Evolutionary conservation across 257 asterid species (phyloP).

Genomic region (Fraxinus anomala): DNA sequence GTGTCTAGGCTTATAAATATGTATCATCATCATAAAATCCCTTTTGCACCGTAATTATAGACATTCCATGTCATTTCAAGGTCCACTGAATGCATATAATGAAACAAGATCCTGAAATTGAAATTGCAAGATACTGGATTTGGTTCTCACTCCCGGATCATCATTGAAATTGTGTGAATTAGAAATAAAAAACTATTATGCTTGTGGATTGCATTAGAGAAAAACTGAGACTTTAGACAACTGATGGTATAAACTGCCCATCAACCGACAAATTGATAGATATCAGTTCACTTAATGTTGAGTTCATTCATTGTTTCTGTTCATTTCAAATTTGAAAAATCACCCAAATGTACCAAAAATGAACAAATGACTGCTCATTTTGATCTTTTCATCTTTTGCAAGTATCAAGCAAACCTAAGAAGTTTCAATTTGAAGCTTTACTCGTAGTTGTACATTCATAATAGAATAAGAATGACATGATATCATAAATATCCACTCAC

Average conservation of each 20-base stretch:
- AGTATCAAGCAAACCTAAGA: background rate
- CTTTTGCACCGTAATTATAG: background rate
- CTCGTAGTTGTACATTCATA: background rate
- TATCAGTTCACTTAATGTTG: background rate
- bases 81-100: background rate
- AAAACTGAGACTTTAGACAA: background rate
- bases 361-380: background rate
- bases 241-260: background rate
- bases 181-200: background rate
- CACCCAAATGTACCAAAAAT: background rate
- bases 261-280: background rate
- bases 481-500: background rate
- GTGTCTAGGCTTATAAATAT: background rate
- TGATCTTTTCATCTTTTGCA: background rate
- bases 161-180: background rate
- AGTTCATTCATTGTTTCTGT: background rate
- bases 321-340: background rate
- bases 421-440: background rate
- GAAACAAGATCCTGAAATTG: background rate
- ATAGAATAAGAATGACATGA: background rate
- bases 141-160: background rate
- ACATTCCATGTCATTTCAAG: conserved; percentile 16
- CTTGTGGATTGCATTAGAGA: background rate
- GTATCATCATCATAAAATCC: background rate
- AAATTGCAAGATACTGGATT: background rate